These are phyloP conservation scores for Coemansia sp. DNA, from an alignment of 192 early-diverging fungal genomes.

Conservation along the genomic window DNA sequence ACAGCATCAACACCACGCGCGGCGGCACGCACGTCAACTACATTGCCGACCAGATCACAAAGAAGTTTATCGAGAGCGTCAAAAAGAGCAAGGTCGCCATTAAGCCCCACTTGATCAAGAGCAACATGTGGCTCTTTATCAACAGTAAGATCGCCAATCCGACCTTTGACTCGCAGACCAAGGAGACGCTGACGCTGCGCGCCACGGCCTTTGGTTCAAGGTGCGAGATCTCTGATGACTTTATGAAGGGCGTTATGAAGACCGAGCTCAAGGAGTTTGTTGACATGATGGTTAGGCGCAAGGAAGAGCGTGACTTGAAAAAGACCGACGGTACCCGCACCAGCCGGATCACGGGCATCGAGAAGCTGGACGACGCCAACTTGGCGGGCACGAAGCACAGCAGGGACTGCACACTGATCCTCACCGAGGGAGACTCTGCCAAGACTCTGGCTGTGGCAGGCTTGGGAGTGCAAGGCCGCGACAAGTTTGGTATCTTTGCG, in stretches of 20 bases:
- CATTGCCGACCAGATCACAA: conserved; percentile 77
- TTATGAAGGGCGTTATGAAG: conserved; percentile 81
- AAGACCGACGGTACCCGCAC: conserved; percentile 81
- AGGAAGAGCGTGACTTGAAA: conserved; percentile 74
- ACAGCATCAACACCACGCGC: conserved; percentile 91
- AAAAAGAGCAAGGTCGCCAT: conserved; percentile 72
- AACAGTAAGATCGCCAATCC: conserved; percentile 94
- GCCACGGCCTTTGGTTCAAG: conserved; percentile 75
- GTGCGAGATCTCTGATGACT: conserved; percentile 71
- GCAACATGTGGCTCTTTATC: conserved; percentile 90
- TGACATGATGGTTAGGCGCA: conserved; percentile 65
- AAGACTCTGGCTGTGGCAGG: conserved; percentile 86
- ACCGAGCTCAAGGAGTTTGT: conserved; percentile 84
- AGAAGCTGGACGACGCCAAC: conserved; percentile 95
- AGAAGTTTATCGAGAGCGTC: conserved; percentile 62
- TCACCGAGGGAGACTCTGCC: conserved; percentile 97
- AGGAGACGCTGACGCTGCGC: conserved; percentile 89
- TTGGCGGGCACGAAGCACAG: conserved; percentile 75
- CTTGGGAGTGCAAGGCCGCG: conserved; percentile 82
- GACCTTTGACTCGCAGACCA: conserved; percentile 96
- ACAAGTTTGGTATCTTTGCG: conserved; percentile 92
- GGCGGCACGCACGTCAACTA: conserved; percentile 90
- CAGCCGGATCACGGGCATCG: conserved; percentile 69
- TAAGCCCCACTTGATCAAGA: conserved; percentile 83
- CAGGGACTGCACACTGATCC: conserved; percentile 84